These are phyloP conservation scores for Penicillium taxi DNA, from an alignment of 495 filamentous ascomycete species.

Conservation along the genomic window DNA sequence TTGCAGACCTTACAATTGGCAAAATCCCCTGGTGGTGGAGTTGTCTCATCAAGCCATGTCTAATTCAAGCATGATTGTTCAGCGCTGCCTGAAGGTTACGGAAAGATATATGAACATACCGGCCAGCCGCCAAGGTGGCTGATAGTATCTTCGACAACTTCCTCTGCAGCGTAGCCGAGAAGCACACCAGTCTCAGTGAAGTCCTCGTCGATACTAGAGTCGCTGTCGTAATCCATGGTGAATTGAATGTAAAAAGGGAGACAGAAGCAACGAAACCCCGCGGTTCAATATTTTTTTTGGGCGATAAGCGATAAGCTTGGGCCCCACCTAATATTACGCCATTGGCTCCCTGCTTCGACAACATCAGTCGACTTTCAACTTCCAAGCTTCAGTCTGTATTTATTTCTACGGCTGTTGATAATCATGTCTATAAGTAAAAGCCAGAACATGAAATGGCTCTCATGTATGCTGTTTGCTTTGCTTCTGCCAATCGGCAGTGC, in stretches of 20 bases:
- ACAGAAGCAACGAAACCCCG: constrained; percentile 14
- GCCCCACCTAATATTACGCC: constrained; percentile 10
- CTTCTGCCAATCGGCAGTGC: constrained; percentile 18
- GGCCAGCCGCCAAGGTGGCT: constrained; percentile 83
- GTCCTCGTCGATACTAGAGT: constrained; percentile 55
- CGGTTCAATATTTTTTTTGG: constrained; percentile 21
- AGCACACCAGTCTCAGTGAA: constrained; percentile 84
- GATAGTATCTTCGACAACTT: constrained; percentile 74
- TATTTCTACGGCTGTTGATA: background rate
- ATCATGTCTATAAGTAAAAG: background rate
- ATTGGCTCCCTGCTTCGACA: constrained; percentile 2
- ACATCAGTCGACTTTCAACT: constrained; percentile 5
- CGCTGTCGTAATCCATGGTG: constrained; percentile 80
- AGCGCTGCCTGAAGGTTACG: no score
- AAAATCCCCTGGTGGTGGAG: constrained; percentile 66
- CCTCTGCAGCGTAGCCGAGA: constrained; percentile 80
- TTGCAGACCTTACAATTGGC: constrained; percentile 89
- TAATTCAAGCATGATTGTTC: constrained; percentile 24
- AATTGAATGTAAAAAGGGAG: constrained; percentile 6
- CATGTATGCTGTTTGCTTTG: constrained; percentile 8
- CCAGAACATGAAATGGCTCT: background rate
- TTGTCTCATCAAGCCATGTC: constrained; percentile 70
- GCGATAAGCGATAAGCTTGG: constrained; percentile 27
- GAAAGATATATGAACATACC: constrained; percentile 43
- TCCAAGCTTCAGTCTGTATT: background rate